These are phyloP conservation scores for Kockovaella imperatae DNA, from an alignment of 768 basidiomycete species.

Conservation along the genomic window DNA sequence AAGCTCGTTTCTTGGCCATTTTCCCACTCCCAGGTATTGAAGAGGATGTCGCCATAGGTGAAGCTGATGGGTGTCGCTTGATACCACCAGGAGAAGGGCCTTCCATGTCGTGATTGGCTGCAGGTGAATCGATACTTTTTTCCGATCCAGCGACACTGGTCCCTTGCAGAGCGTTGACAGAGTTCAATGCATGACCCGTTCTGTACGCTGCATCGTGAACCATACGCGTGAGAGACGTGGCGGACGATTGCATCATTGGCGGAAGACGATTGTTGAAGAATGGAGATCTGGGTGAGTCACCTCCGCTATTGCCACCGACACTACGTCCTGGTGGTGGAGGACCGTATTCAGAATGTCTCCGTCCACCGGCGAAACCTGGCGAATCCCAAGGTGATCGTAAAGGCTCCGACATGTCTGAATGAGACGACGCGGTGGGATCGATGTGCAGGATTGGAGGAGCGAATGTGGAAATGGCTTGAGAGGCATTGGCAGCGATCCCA, in stretches of 20 bases:
- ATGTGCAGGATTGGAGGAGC: slow-evolving; percentile 8
- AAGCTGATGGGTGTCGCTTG: slow-evolving; percentile 5
- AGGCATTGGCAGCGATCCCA: slow-evolving; percentile 17
- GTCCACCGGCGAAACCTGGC: slow-evolving; percentile 4
- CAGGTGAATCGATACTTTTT: slow-evolving; percentile 10
- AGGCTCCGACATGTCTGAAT: slow-evolving; percentile 8
- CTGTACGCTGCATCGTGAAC: slow-evolving; percentile 40
- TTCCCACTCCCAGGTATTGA: slow-evolving; percentile 5
- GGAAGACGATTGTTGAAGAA: slow-evolving; percentile 7
- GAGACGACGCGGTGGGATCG: slow-evolving; percentile 17
- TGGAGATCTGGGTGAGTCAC: slow-evolving; percentile 20
- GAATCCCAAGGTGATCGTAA: slow-evolving; percentile 27
- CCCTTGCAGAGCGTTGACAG: slow-evolving; percentile 7
- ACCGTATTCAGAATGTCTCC: slow-evolving; percentile 11
- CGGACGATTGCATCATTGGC: slow-evolving; percentile 8
- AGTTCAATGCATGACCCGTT: slow-evolving; percentile 30
- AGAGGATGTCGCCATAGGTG: slow-evolving; percentile 9
- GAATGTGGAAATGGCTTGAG: slow-evolving; percentile 12
- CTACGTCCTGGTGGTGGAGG: slow-evolving; percentile 3
- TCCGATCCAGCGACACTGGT: not conserved
- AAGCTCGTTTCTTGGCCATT: slow-evolving; percentile 10
- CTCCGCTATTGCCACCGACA: not conserved
- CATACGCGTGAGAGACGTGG: slow-evolving; percentile 33
- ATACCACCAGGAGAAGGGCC: not conserved
- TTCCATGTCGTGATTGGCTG: not conserved